Conservation (phyloP, 169 alveolate genomes). For the Babesia bovis region DNA sequence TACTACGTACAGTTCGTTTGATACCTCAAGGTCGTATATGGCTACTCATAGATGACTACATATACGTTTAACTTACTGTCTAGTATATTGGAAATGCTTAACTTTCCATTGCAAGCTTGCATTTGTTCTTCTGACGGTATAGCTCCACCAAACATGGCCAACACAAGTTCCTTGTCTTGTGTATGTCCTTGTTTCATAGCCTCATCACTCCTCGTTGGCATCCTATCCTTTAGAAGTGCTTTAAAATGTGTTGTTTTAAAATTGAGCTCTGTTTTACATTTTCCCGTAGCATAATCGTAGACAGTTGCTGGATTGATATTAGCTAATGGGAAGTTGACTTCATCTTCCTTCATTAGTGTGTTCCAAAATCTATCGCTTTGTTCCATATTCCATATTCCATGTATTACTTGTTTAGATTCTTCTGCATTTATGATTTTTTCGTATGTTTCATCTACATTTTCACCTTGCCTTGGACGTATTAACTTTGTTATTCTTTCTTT, state of each 20-base stretch:
- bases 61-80: not conserved
- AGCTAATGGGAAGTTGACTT: slow-evolving; percentile 4
- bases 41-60: slow-evolving; percentile 1
- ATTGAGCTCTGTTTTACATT: not conserved
- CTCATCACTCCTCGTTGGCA: not conserved
- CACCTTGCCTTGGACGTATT: not conserved
- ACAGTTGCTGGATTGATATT: slow-evolving; percentile 18
- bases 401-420: slow-evolving; percentile 43
- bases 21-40: slow-evolving; percentile 20
- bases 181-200: not conserved
- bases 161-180: not conserved
- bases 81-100: not conserved
- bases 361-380: slow-evolving; percentile 57
- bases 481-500: not conserved
- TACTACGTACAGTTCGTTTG: slow-evolving; percentile 24
- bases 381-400: slow-evolving; percentile 53
- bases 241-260: not conserved
- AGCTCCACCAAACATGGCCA: slow-evolving; percentile 20
- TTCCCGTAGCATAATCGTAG: slow-evolving; percentile 12
- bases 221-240: not conserved
- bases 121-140: slow-evolving; percentile 14
- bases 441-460: not conserved
- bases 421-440: slow-evolving; percentile 25
- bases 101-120: not conserved
- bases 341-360: slow-evolving; percentile 18